Evolutionary conservation across 345 rosid genomes (phyloP).

Genomic region (Linum usitatissimum): DNA sequence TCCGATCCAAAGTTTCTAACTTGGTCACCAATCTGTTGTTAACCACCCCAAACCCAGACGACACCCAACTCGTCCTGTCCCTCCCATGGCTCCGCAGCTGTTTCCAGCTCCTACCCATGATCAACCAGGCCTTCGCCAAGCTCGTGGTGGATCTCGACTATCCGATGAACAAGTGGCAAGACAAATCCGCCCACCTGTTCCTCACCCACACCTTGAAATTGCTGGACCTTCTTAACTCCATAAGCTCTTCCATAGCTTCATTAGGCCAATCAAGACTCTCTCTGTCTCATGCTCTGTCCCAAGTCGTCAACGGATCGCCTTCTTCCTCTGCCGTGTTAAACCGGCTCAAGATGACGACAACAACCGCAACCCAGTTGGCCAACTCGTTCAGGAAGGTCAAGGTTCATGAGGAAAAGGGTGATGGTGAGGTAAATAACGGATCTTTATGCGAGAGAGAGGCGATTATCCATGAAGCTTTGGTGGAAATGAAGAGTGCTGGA

Average conservation of each 20-base stretch:
- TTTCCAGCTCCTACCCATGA: constrained; percentile 28
- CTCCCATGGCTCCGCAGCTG: constrained; percentile 34
- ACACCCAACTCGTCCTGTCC: constrained; percentile 12
- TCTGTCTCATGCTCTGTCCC: constrained; percentile 33
- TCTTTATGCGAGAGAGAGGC: constrained; percentile 24
- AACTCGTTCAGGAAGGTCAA: constrained; percentile 14
- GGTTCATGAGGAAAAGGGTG: constrained; percentile 6
- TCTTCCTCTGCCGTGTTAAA: constrained; percentile 20
- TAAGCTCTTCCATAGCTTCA: constrained; percentile 34
- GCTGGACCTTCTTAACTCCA: constrained; percentile 36
- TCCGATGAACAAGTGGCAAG: constrained; percentile 38
- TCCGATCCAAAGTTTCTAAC: constrained; percentile 24
- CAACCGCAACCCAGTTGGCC: constrained; percentile 11
- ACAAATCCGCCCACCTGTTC: constrained; percentile 29
- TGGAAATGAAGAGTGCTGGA: constrained; percentile 29
- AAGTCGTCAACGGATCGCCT: constrained; percentile 30
- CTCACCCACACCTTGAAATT: constrained; percentile 35
- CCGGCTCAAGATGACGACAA: constrained; percentile 22
- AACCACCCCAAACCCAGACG: constrained; percentile 20
- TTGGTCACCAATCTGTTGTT: constrained; percentile 19
- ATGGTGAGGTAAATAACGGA: constrained; percentile 3
- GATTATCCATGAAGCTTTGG: constrained; percentile 32
- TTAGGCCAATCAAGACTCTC: constrained; percentile 35
- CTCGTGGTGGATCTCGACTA: constrained; percentile 37
- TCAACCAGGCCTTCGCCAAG: constrained; percentile 44